Conservation (phyloP, 2,329 filamentous ascomycete genomes). For the Pseudopithomyces maydicus region DNA sequence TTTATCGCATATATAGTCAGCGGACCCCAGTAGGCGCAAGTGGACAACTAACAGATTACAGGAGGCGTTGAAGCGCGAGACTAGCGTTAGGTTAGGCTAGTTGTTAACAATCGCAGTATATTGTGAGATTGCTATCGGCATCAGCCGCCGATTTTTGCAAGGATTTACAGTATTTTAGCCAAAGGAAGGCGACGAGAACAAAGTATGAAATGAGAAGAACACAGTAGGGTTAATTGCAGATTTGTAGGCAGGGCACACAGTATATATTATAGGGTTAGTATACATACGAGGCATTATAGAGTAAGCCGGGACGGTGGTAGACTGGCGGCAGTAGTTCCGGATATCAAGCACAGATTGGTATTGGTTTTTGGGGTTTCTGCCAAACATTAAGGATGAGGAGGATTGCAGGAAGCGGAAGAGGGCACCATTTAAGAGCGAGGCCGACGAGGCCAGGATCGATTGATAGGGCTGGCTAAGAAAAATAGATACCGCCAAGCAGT, state of each 20-base stretch:
- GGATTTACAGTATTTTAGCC: conserved; percentile 12
- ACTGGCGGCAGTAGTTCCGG: conserved; percentile 16
- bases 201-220: conserved; percentile 14
- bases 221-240: neutral
- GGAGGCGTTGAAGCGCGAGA: neutral
- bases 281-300: too few species aligned
- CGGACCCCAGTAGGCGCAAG: neutral
- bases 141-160: conserved; percentile 14
- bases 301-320: too few species aligned
- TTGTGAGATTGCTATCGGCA: conserved; percentile 18
- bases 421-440: too few species aligned
- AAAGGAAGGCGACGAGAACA: conserved; percentile 19
- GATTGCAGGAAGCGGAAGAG: conserved; percentile 9
- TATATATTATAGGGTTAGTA: too few species aligned
- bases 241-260: too few species aligned
- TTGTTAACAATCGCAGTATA: conserved; percentile 17
- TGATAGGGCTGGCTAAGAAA: too few species aligned
- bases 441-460: too few species aligned
- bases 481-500: conserved; percentile 12
- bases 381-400: conserved; percentile 12
- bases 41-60: neutral
- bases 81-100: conserved; percentile 8
- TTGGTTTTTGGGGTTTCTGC: conserved; percentile 8
- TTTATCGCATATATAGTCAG: conserved; percentile 2
- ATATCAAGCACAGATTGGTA: conserved; percentile 21